phyloP scores from a whole-genome alignment of 306 rosid species.

The Sicyos edulis region DNA sequence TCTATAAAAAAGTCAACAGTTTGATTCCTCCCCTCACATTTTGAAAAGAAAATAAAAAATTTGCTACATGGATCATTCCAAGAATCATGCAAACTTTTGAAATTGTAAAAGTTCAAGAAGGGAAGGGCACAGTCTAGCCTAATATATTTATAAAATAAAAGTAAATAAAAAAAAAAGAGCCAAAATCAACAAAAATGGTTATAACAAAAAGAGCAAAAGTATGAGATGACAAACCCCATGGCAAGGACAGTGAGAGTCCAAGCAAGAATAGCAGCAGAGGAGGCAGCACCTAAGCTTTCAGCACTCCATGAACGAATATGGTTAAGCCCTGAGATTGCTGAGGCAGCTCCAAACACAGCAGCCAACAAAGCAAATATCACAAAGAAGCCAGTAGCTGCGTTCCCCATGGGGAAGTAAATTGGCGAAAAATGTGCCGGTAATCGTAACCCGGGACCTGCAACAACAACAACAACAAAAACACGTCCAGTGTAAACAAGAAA shows the following conservation, averaged over 20 bases:
- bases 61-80: background rate
- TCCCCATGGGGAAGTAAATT: conserved; percentile 86
- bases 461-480: conserved; percentile 16
- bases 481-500: background rate
- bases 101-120: background rate
- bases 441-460: conserved; percentile 51
- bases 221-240: conserved; percentile 55
- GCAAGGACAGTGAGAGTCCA: conserved; percentile 93
- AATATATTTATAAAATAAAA: too few species aligned
- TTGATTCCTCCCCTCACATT: background rate
- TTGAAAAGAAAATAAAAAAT: background rate
- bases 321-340: conserved; percentile 55
- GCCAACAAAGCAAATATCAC: conserved; percentile 77
- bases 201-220: background rate
- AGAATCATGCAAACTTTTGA: background rate
- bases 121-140: too few species aligned
- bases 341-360: conserved; percentile 80
- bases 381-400: conserved; percentile 95
- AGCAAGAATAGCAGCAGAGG: conserved; percentile 64
- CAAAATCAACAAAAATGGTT: too few species aligned
- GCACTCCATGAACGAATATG: conserved; percentile 73
- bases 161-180: too few species aligned
- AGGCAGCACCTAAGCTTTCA: conserved; percentile 81
- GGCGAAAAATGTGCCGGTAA: conserved; percentile 94
- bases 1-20: background rate